Evolutionary conservation across 345 rosid species (phyloP), one percentile per base, ranked within the genome.

Genomic region (Brassica incana): DNA sequence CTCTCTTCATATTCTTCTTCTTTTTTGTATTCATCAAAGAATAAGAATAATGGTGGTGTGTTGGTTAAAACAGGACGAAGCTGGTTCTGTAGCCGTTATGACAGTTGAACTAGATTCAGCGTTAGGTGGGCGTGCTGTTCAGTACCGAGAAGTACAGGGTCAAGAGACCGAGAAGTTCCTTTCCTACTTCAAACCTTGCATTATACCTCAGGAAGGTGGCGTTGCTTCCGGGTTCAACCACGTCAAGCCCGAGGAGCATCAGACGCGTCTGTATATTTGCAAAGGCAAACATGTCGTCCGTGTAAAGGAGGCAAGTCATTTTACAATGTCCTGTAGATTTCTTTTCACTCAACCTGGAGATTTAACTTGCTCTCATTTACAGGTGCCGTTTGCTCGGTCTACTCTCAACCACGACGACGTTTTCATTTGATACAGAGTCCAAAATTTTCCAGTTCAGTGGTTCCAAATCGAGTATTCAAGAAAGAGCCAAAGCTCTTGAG

Each of bases 101-200:
- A 93, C 98, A 67, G 94, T 96, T 81, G 99, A 96, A 78, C 84
- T 96, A 58, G 99, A 96, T 90, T 97, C 99, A 69, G 94, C 97
- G 11, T 95, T 96, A 74, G 99, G 99, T 76, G 99, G 99, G 33
- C 97, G 97, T 78, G 99, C 97, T 52, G 97, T 96, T 71, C 99
- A 96, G 78, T 96, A 93, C 84, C 93, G 98, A 83, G 99, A 96
- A 88, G 87, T 86, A 14, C 99, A 96, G 74, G 95, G 98, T 70
- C 95, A 96, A 18, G 99, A 96, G 82, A 88, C 97, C 0, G 98
- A 93, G 80, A 96, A 89, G 86, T 96, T 96, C 76, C 86, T 93
- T 58, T 96, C 99, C 4, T 91, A 92, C 83, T 96, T 96, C 66
- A 96, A 96, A 82, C 99, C 99, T 50, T 96, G 98, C 78, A 92